Conservation (phyloP, 2,329 filamentous ascomycete genomes). For the Tricladium varicosporioides region DNA sequence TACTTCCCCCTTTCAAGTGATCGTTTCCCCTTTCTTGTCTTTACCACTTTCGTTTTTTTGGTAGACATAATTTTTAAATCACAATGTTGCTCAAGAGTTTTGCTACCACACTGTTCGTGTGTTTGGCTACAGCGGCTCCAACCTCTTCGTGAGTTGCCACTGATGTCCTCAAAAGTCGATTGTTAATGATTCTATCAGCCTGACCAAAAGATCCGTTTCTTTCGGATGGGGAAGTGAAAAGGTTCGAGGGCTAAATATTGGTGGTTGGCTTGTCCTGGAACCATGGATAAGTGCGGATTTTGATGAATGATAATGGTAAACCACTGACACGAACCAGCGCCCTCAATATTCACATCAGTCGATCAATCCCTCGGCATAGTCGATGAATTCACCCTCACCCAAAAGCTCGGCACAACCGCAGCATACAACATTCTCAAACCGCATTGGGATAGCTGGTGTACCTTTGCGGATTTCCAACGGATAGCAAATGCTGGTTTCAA, state of each 20-base stretch:
- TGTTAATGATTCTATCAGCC: neutral
- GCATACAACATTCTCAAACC: constrained; percentile 51
- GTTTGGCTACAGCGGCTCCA: neutral
- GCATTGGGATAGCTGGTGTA: constrained; percentile 39
- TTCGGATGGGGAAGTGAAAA: constrained; percentile 49
- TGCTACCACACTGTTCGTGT: neutral
- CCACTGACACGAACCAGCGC: constrained; percentile 31
- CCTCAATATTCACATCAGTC: constrained; percentile 48
- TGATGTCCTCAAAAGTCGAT: neutral
- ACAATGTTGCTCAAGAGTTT: neutral
- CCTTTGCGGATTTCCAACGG: constrained; percentile 49
- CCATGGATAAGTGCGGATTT: constrained; percentile 11
- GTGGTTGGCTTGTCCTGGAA: constrained; percentile 34
- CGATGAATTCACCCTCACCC: constrained; percentile 34
- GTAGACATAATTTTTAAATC: neutral
- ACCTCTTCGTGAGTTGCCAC: neutral
- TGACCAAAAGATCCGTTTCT: constrained; percentile 31
- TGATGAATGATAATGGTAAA: too few species aligned
- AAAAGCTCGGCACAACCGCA: constrained; percentile 46
- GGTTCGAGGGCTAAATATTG: constrained; percentile 41
- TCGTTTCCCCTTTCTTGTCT: neutral
- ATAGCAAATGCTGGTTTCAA: constrained; percentile 57
- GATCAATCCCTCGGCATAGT: constrained; percentile 32
- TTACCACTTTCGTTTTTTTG: neutral
- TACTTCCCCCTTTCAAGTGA: neutral